These are phyloP conservation scores for Ophiostoma australiae DNA, from an alignment of 2,329 filamentous ascomycete genomes.

Conservation along the genomic window DNA sequence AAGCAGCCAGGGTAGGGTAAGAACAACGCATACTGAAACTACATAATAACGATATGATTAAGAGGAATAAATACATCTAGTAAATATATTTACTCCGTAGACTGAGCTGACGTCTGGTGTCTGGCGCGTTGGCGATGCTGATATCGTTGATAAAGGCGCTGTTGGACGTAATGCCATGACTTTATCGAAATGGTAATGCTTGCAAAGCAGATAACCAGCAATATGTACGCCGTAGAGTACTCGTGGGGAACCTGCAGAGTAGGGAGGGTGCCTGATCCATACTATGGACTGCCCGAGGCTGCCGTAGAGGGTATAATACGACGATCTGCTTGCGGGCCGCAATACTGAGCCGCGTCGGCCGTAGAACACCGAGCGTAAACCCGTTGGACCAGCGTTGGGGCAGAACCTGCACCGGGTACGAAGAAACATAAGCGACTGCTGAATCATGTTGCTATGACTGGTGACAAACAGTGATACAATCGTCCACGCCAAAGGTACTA, in stretches of 20 bases:
- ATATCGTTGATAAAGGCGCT: background rate
- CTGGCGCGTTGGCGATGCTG: background rate
- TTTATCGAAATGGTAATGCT: background rate
- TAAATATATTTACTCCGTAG: background rate
- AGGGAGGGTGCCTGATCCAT: background rate
- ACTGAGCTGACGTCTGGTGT: background rate
- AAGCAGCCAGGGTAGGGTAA: background rate
- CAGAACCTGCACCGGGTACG: too few relatives aligned
- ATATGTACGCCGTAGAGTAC: background rate
- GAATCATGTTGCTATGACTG: background rate
- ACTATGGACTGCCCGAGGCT: background rate
- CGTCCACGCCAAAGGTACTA: background rate
- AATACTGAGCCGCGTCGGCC: background rate
- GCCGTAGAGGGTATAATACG: background rate
- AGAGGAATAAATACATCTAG: background rate
- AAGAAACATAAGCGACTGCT: background rate
- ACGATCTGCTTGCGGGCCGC: background rate
- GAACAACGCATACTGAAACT: background rate
- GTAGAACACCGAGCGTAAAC: background rate
- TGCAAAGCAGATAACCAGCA: background rate
- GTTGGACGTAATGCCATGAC: conserved; percentile 2
- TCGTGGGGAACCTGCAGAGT: background rate
- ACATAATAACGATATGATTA: background rate
- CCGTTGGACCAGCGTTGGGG: background rate
- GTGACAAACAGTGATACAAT: background rate